Evolutionary conservation across 2,329 filamentous ascomycete genomes (phyloP).

Genomic region (Fusarium sambucinum): DNA sequence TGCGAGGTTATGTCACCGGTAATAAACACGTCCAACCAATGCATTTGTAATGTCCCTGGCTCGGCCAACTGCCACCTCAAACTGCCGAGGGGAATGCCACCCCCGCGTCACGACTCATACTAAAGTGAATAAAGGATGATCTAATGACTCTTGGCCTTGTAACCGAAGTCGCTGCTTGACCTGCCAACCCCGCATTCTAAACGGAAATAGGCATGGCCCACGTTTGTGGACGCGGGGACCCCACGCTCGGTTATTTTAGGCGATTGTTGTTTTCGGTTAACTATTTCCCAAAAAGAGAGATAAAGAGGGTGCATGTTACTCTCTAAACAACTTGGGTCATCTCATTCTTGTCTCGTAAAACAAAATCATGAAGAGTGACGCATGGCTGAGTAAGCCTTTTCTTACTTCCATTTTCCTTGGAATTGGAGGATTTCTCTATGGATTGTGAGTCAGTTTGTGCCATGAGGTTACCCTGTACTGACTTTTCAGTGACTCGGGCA

Average conservation of each 20-base stretch:
- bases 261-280: constrained; percentile 33
- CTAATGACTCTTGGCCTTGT: constrained; percentile 21
- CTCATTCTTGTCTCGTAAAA: not conserved
- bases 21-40: constrained; percentile 1
- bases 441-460: constrained; percentile 47
- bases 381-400: constrained; percentile 55
- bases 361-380: constrained; percentile 45
- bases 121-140: not conserved
- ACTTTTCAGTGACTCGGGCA: constrained; percentile 54
- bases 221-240: constrained; percentile 19
- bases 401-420: constrained; percentile 56
- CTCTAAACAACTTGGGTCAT: not conserved
- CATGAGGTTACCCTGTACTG: not conserved
- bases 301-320: constrained; percentile 15
- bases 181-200: constrained; percentile 38
- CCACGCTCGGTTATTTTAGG: constrained; percentile 7
- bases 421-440: constrained; percentile 57
- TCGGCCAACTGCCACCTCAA: constrained; percentile 35
- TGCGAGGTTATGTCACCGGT: not conserved
- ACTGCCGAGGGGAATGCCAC: constrained; percentile 33
- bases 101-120: constrained; percentile 31
- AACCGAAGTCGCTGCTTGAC: constrained; percentile 12
- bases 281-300: constrained; percentile 11
- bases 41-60: not conserved
- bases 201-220: constrained; percentile 20